Conservation (phyloP, 768 basidiomycete genomes). For the Amanita thiersii region DNA sequence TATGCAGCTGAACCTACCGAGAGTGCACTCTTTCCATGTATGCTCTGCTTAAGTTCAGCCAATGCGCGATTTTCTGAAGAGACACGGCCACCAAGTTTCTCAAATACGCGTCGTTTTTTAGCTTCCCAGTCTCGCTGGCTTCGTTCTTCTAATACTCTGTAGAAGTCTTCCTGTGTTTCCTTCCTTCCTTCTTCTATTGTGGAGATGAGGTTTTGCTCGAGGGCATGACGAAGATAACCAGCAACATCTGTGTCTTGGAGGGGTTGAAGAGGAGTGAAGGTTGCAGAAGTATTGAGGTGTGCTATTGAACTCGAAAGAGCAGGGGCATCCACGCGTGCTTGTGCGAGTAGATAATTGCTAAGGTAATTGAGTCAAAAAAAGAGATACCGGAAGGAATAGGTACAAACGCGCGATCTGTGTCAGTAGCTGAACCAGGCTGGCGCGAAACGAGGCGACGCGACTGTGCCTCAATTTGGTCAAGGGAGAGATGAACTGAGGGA, state of each 20-base stretch:
- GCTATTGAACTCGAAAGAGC: constrained; percentile 78
- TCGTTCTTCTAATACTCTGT: constrained; percentile 68
- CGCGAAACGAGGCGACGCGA: constrained; percentile 76
- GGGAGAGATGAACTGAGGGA: constrained; percentile 80
- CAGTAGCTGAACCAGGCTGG: constrained; percentile 53
- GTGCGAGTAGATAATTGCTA: constrained; percentile 89
- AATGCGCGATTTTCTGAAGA: constrained; percentile 46
- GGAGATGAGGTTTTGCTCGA: constrained; percentile 90
- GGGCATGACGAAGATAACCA: constrained; percentile 90
- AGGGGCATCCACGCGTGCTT: constrained; percentile 91
- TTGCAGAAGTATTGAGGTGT: constrained; percentile 70
- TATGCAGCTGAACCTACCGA: constrained; percentile 29
- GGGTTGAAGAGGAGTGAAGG: constrained; percentile 85
- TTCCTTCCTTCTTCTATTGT: constrained; percentile 87
- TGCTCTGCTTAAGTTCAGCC: constrained; percentile 54
- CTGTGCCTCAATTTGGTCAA: constrained; percentile 94
- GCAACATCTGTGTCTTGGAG: constrained; percentile 92
- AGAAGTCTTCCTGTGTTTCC: constrained; percentile 81
- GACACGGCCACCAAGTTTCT: constrained; percentile 73
- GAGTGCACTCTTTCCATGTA: constrained; percentile 47
- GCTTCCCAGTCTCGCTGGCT: constrained; percentile 82
- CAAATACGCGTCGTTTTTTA: constrained; percentile 83
- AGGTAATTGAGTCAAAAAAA: constrained; percentile 4
- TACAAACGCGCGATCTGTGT: constrained; percentile 68
- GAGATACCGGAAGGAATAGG: constrained; percentile 3